Conservation (phyloP, 2,329 filamentous ascomycete genomes). For the Nemania sp. region DNA sequence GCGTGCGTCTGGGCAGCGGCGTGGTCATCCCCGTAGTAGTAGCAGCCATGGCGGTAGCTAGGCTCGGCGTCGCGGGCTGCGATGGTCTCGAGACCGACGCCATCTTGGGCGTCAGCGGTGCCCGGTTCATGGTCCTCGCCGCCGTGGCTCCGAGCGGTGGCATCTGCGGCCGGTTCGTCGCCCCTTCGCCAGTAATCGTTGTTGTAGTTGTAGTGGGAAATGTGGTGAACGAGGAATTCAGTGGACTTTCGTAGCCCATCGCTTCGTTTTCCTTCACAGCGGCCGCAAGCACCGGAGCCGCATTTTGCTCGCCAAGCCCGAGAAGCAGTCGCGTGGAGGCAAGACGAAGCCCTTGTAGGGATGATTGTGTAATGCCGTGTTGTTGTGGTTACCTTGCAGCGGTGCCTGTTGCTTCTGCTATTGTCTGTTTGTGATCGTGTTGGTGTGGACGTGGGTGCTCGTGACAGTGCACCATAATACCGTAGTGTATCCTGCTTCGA, state of each 20-base stretch:
- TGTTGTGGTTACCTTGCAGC: too few relatives aligned
- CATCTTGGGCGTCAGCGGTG: slow-evolving; percentile 60
- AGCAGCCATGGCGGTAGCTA: slow-evolving; percentile 5
- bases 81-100: slow-evolving; percentile 39
- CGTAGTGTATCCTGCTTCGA: too few relatives aligned
- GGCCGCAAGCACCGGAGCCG: slow-evolving; percentile 36
- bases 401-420: too few relatives aligned
- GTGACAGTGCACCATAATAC: too few relatives aligned
- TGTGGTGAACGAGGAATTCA: slow-evolving; percentile 45
- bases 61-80: slow-evolving; percentile 34
- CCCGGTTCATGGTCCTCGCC: slow-evolving; percentile 54
- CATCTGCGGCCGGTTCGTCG: slow-evolving; percentile 66
- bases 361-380: too few relatives aligned
- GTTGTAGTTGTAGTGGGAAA: not conserved
- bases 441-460: too few relatives aligned
- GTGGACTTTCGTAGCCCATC: slow-evolving; percentile 51
- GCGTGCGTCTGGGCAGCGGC: slow-evolving; percentile 43
- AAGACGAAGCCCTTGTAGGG: too few relatives aligned
- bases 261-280: slow-evolving; percentile 38
- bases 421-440: too few relatives aligned
- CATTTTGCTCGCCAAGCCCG: slow-evolving; percentile 46
- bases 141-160: slow-evolving; percentile 68
- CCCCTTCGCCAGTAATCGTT: too few relatives aligned
- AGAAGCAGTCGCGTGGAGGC: slow-evolving; percentile 28
- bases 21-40: slow-evolving; percentile 43